Percentiles rank a stretch among this genome's conserved stretches.
These are phyloP conservation scores for Trametes hirsuta DNA, from an alignment of 1,284 basidiomycete genomes.

Conservation along the genomic window DNA sequence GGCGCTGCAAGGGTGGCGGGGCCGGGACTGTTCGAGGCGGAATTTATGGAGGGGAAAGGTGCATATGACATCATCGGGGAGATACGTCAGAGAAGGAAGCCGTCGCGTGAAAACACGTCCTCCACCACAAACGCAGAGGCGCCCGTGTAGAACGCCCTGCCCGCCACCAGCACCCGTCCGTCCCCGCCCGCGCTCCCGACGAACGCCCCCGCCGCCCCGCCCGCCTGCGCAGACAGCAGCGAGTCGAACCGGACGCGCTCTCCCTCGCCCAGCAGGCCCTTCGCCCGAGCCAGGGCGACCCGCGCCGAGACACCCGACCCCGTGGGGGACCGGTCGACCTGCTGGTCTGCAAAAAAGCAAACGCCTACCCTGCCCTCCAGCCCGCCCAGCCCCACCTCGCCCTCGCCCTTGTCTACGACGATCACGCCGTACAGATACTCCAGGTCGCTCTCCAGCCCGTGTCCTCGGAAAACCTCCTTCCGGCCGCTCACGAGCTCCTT, in stretches of 20 bases:
- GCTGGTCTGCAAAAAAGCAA: conserved; percentile 46
- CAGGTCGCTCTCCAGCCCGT: conserved; percentile 38
- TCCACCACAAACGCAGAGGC: conserved; percentile 34
- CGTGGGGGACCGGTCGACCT: conserved; percentile 47
- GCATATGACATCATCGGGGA: conserved; percentile 23
- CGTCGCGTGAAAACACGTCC: conserved; percentile 23
- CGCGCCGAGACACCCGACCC: conserved; percentile 47
- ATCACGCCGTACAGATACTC: conserved; percentile 44
- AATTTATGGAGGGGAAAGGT: conserved; percentile 18
- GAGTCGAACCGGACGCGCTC: conserved; percentile 40
- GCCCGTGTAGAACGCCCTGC: conserved; percentile 39
- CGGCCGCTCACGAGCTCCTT: conserved; percentile 29
- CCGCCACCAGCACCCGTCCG: conserved; percentile 37
- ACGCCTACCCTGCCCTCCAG: conserved; percentile 30
- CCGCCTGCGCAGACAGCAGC: conserved; percentile 28
- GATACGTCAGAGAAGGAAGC: conserved; percentile 25
- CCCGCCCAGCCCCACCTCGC: conserved; percentile 24
- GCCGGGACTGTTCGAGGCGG: conserved; percentile 4
- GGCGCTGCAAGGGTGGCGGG: conserved; percentile 1
- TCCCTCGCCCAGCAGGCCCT: conserved; percentile 33
- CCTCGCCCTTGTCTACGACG: conserved; percentile 35
- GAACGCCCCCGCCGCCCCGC: conserved; percentile 33
- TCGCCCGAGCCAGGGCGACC: conserved; percentile 41
- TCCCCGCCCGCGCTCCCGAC: conserved; percentile 32
- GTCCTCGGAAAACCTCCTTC: conserved; percentile 33